phyloP scores from a whole-genome alignment of 78 protist genomes.

The Emiliania huxleyi region DNA sequence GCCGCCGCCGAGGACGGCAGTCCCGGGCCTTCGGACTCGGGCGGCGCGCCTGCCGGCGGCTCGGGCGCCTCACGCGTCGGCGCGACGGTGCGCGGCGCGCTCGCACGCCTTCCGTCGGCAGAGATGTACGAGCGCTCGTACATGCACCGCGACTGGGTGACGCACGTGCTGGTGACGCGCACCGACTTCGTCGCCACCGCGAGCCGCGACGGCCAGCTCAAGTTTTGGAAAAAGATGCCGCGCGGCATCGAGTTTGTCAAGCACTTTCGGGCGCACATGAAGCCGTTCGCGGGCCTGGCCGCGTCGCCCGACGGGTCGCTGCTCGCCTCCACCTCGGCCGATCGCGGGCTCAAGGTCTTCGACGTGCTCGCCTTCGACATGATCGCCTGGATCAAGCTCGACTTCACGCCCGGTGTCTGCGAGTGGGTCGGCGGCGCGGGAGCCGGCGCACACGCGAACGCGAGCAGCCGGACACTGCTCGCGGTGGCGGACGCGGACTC shows the following conservation, averaged over 20 bases:
- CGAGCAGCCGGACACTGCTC: neutral
- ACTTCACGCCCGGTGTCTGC: conserved; percentile 50
- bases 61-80: neutral
- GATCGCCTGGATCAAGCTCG: conserved; percentile 71
- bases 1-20: too few relatives aligned
- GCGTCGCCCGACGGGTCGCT: conserved; percentile 64
- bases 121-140: conserved; percentile 82
- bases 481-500: neutral
- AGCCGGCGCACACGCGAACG: neutral
- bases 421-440: neutral
- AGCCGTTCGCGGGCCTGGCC: conserved; percentile 43
- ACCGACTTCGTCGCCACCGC: conserved; percentile 81
- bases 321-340: conserved; percentile 66
- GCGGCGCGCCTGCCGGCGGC: neutral
- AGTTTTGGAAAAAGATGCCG: conserved; percentile 90
- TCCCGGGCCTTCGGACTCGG: too few relatives aligned
- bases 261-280: conserved; percentile 82
- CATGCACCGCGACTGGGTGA: conserved; percentile 84
- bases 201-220: conserved; percentile 83
- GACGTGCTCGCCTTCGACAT: conserved; percentile 85
- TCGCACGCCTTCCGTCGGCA: conserved; percentile 66
- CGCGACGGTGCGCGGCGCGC: neutral
- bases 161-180: conserved; percentile 43
- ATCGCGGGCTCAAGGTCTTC: conserved; percentile 76
- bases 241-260: conserved; percentile 88